These are phyloP conservation scores for Ceratocystis harringtonii DNA, from an alignment of 2,329 filamentous ascomycete species.

Conservation along the genomic window DNA sequence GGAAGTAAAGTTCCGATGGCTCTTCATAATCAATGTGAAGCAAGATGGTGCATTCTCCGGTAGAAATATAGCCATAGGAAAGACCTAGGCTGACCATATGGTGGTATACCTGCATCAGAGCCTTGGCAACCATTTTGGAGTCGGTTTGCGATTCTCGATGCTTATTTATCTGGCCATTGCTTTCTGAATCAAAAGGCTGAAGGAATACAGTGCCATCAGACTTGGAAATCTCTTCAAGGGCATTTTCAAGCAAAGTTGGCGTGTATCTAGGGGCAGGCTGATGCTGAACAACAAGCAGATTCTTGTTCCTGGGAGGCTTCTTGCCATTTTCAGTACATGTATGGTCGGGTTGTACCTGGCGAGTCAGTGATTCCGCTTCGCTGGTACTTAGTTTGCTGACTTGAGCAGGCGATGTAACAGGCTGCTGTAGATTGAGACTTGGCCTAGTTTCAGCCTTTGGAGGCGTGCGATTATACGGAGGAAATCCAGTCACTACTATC, in stretches of 20 bases:
- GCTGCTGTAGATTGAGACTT: not conserved
- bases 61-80: not conserved
- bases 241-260: not conserved
- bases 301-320: not conserved
- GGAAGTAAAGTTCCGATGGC: not conserved
- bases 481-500: not conserved
- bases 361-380: not conserved
- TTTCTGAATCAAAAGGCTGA: not conserved
- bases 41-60: not conserved
- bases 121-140: not conserved
- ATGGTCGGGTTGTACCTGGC: not conserved
- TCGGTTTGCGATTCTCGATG: not conserved
- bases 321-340: not conserved
- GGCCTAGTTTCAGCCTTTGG: not conserved
- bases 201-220: not conserved
- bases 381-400: not conserved
- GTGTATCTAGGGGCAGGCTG: not conserved
- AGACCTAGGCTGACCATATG: not conserved
- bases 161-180: too few relatives aligned
- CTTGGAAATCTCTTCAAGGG: not conserved
- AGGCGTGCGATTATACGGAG: not conserved
- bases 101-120: not conserved
- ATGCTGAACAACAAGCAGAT: not conserved
- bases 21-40: not conserved
- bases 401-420: not conserved